Percentiles rank a stretch among this genome's conserved stretches.
phyloP scores from a whole-genome alignment of 495 filamentous ascomycete genomes.

The Hypoxylon crocopeplum region DNA sequence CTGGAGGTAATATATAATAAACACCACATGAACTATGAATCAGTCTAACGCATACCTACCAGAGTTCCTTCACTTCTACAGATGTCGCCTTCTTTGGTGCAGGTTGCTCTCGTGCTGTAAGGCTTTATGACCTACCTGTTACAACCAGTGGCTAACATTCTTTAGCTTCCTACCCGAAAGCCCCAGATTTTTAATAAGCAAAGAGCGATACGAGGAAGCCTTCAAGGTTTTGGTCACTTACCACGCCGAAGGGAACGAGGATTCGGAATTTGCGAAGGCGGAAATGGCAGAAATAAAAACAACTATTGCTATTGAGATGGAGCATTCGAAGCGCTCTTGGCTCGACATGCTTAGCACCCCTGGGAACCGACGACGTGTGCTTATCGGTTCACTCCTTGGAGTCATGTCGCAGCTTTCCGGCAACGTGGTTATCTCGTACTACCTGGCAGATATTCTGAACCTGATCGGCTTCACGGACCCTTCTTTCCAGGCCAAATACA shows the following conservation, averaged over 20 bases:
- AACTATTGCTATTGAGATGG: conserved; percentile 64
- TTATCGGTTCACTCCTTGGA: conserved; percentile 64
- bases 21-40: background rate
- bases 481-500: conserved; percentile 57
- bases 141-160: background rate
- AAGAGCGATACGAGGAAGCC: conserved; percentile 65
- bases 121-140: background rate
- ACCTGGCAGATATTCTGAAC: conserved; percentile 52
- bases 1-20: conserved; percentile 52
- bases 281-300: conserved; percentile 67
- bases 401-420: conserved; percentile 72
- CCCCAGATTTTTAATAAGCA: conserved; percentile 65
- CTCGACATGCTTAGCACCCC: conserved; percentile 59
- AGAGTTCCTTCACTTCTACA: conserved; percentile 65
- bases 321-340: conserved; percentile 62
- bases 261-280: conserved; percentile 64
- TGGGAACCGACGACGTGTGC: conserved; percentile 63
- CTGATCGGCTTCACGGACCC: conserved; percentile 52
- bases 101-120: conserved; percentile 60
- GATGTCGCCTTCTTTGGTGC: conserved; percentile 60
- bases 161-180: conserved; percentile 63
- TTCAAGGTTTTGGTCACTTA: conserved; percentile 63
- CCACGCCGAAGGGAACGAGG: conserved; percentile 64
- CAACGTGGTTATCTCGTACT: conserved; percentile 67
- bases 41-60: conserved; percentile 13